Percentiles rank a stretch among this genome's conserved stretches.
Conservation (phyloP, 495 filamentous ascomycete species). For the Penicillium egyptiacum region DNA sequence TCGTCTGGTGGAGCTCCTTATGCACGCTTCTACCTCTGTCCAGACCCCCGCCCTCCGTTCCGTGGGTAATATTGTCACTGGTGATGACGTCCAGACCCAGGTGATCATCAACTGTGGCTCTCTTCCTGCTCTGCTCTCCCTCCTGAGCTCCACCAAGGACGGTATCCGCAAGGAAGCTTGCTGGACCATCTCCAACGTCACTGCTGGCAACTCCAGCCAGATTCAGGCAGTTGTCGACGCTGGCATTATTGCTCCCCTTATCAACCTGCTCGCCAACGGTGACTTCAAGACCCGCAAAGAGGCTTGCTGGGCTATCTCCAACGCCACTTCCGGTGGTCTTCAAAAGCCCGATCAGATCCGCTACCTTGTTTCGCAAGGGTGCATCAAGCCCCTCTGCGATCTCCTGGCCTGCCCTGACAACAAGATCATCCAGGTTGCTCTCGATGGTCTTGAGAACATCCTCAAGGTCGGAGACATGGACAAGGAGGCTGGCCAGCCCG, state of each 20-base stretch:
- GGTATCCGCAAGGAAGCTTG: constrained; percentile 99
- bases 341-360: constrained; percentile 99
- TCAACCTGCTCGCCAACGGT: constrained; percentile 91
- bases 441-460: constrained; percentile 98
- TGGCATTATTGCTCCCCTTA: constrained; percentile 92
- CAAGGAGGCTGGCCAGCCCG: constrained; percentile 72
- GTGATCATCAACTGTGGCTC: constrained; percentile 99
- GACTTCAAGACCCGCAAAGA: constrained; percentile 99
- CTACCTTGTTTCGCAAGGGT: constrained; percentile 87
- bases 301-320: constrained; percentile 99
- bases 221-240: constrained; percentile 97
- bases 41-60: constrained; percentile 97
- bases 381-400: constrained; percentile 97
- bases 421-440: constrained; percentile 99
- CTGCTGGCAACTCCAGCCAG: constrained; percentile 95
- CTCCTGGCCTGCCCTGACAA: constrained; percentile 97
- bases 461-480: constrained; percentile 99
- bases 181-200: constrained; percentile 99
- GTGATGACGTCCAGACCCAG: constrained; percentile 98
- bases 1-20: constrained; percentile 93
- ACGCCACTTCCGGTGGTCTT: constrained; percentile 94
- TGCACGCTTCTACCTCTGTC: constrained; percentile 98
- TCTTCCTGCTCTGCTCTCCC: constrained; percentile 83
- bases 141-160: constrained; percentile 95
- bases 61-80: constrained; percentile 98